phyloP scores from a whole-genome alignment of 2,329 filamentous ascomycete species.

The Drechslerella stenobrocha region DNA sequence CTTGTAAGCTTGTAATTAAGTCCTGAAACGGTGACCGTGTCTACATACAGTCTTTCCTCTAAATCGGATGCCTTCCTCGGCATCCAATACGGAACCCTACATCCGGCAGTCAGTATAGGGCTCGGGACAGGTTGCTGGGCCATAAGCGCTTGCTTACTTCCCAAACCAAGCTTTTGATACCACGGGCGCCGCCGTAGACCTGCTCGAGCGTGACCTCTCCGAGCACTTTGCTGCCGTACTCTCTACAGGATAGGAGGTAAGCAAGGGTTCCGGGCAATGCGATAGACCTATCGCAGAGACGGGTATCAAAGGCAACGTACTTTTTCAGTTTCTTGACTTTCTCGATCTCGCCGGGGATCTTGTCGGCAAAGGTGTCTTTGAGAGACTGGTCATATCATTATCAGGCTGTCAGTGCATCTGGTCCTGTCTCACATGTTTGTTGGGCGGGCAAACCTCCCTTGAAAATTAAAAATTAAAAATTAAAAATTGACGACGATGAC shows the following conservation, averaged over 20 bases:
- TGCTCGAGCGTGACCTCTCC: slow-evolving; percentile 99
- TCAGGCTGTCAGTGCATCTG: slow-evolving; percentile 12
- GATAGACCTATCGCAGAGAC: neutral
- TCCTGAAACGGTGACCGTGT: no score
- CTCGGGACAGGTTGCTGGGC: neutral
- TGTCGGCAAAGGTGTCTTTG: slow-evolving; percentile 97
- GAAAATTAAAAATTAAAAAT: slow-evolving; percentile 5
- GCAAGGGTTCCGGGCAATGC: slow-evolving; percentile 50
- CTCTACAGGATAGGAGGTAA: slow-evolving; percentile 62
- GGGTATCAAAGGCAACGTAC: slow-evolving; percentile 61
- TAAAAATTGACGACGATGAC: slow-evolving; percentile 27
- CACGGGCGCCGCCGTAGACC: slow-evolving; percentile 98
- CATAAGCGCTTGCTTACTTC: slow-evolving; percentile 62
- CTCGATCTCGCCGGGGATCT: slow-evolving; percentile 94
- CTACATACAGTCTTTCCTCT: slow-evolving; percentile 80
- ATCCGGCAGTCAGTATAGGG: neutral
- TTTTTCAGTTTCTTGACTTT: slow-evolving; percentile 99
- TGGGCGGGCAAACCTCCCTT: slow-evolving; percentile 7
- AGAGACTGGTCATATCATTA: slow-evolving; percentile 67
- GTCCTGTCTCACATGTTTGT: slow-evolving; percentile 20
- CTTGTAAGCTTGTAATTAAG: neutral
- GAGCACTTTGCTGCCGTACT: slow-evolving; percentile 90
- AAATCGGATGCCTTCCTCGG: slow-evolving; percentile 99
- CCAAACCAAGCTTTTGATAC: slow-evolving; percentile 98
- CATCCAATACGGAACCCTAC: slow-evolving; percentile 87